phyloP scores from a whole-genome alignment of 148 eudicot genomes.

The Pharnaceum exiguum region DNA sequence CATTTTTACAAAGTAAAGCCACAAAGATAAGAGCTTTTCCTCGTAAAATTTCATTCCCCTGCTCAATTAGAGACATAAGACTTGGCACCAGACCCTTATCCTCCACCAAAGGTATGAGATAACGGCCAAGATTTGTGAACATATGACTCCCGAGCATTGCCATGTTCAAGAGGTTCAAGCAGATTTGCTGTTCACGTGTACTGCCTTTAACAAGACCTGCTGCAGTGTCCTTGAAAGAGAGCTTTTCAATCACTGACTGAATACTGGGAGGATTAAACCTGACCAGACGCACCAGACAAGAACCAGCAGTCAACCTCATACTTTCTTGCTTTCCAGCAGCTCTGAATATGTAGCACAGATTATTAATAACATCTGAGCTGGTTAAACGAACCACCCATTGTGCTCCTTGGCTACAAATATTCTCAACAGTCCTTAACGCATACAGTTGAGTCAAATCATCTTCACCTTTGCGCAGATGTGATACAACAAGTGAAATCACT shows the following conservation, averaged over 20 bases:
- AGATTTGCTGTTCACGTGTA: constrained; percentile 91
- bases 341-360: constrained; percentile 80
- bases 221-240: constrained; percentile 70
- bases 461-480: constrained; percentile 87
- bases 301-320: constrained; percentile 84
- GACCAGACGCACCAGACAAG: constrained; percentile 82
- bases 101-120: constrained; percentile 63
- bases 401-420: constrained; percentile 89
- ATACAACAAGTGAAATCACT: constrained; percentile 70
- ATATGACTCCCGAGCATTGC: constrained; percentile 68
- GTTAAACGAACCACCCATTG: constrained; percentile 90
- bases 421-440: constrained; percentile 92
- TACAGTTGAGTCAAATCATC: constrained; percentile 93
- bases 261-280: constrained; percentile 71
- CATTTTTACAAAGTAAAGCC: constrained; percentile 77
- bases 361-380: constrained; percentile 78
- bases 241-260: constrained; percentile 68
- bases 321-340: constrained; percentile 91
- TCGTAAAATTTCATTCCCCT: constrained; percentile 80
- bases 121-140: constrained; percentile 63
- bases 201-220: constrained; percentile 74
- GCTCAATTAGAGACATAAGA: constrained; percentile 77
- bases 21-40: constrained; percentile 93
- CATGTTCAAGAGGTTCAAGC: constrained; percentile 82
- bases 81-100: constrained; percentile 83